Evolutionary conservation across 2,329 filamentous ascomycete species (phyloP).

Genomic region (Fusarium musae): DNA sequence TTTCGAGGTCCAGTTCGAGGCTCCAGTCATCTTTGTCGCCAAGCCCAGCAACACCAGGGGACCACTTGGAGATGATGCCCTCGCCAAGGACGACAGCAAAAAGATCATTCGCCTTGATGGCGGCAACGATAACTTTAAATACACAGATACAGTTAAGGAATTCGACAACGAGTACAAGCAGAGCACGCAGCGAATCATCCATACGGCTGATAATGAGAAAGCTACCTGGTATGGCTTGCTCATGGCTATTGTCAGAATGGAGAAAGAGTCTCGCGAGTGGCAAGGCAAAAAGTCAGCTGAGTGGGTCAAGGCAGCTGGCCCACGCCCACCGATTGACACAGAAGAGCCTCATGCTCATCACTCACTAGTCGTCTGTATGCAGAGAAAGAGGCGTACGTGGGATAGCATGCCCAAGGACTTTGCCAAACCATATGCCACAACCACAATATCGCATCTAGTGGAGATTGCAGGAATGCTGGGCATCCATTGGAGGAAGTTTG

Average conservation of each 20-base stretch:
- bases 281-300: conserved; percentile 27
- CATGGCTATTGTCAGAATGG: conserved; percentile 37
- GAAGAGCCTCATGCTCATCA: conserved; percentile 14
- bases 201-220: conserved; percentile 38
- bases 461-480: conserved; percentile 52
- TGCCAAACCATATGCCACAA: conserved; percentile 49
- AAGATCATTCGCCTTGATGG: conserved; percentile 36
- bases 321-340: conserved; percentile 1
- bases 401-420: conserved; percentile 40
- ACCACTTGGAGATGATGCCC: conserved; percentile 32
- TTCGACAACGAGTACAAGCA: conserved; percentile 29
- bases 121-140: conserved; percentile 15
- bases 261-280: conserved; percentile 39
- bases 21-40: conserved; percentile 57
- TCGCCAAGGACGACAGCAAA: conserved; percentile 14
- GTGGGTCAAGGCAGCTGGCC: conserved; percentile 23
- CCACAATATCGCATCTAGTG: conserved; percentile 50
- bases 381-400: conserved; percentile 37
- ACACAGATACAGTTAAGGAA: conserved; percentile 32
- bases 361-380: conserved; percentile 36
- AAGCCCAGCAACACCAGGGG: conserved; percentile 49
- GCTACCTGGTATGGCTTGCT: conserved; percentile 36
- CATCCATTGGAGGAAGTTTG: conserved; percentile 56
- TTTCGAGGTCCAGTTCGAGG: conserved; percentile 55
- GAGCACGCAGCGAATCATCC: conserved; percentile 33